phyloP scores from a whole-genome alignment of 176 grass and related monocot species.

The Oryza meyeriana region DNA sequence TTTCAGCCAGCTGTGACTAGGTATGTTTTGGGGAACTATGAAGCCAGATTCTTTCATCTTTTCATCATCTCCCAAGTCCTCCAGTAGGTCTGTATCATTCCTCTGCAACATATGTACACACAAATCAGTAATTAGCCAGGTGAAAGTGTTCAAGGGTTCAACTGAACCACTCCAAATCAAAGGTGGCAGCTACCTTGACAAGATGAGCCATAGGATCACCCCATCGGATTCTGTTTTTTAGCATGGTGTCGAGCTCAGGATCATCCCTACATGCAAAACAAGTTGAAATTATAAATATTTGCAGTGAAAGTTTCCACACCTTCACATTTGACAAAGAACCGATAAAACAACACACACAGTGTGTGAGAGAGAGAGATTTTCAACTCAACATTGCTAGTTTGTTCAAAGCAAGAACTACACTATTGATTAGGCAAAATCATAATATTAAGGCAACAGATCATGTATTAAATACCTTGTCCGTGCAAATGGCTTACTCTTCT shows the following conservation, averaged over 20 bases:
- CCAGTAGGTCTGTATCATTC: conserved; percentile 54
- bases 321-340: neutral
- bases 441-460: conserved; percentile 1
- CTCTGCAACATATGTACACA: conserved; percentile 40
- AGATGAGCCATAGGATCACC: conserved; percentile 98
- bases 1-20: conserved; percentile 86
- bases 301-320: neutral
- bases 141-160: conserved; percentile 11
- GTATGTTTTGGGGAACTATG: conserved; percentile 88
- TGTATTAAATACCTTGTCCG: conserved; percentile 58
- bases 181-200: conserved; percentile 61
- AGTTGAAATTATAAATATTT: neutral
- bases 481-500: conserved; percentile 85
- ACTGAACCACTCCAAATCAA: conserved; percentile 20
- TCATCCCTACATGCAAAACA: conserved; percentile 64
- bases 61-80: conserved; percentile 85
- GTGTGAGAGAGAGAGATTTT: neutral
- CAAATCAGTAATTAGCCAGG: conserved; percentile 10
- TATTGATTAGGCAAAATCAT: neutral
- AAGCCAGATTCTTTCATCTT: conserved; percentile 98
- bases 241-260: conserved; percentile 80
- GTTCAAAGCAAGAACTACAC: neutral
- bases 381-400: neutral
- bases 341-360: neutral
- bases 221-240: conserved; percentile 85